Evolutionary conservation across 169 alveolate genomes (phyloP), one percentile per base, ranked within the genome.

Genomic region (Plasmodium fragile): DNA sequence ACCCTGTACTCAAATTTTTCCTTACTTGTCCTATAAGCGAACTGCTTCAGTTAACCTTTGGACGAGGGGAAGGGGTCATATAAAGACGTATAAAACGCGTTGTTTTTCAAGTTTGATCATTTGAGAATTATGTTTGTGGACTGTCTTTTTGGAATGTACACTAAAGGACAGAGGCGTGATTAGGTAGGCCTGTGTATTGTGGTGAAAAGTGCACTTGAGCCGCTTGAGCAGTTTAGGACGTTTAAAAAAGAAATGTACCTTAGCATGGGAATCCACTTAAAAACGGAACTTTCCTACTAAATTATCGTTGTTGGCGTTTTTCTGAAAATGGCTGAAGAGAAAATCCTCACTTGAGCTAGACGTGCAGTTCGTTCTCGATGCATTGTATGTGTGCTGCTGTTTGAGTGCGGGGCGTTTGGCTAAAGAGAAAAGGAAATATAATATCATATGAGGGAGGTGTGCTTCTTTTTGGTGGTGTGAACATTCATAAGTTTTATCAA

Each of bases 321-420:
- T 87, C 82, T 87, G 93, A 78, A 87, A 87, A 65, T 87, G 93
- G 28, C 52, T 78, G 70, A 87, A 87, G 39, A 81, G 18, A 39
- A 87, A 87, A 49, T 78, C 93, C 39, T 87, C 89, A 78, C 22
- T 78, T 78, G 93, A n/a, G 25, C 4, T 18, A n/a, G 45, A 28
- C 28, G 3, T 36, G 7, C 36, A 87, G 81, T 32, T 87, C 16
- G n/a, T 13, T 78, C 32, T 8, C 43, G 89, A 13, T 32, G 52
- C 8, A 30, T 7, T 73, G 8, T 18, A 43, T 16, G 1, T 84
- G 8, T 18, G 77, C 4, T 8, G 55, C 52, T 28, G 43, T 5
- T 49, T 34, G 59, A 71, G 55, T 30, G 39, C 41, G 45, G 70
- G 65, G 2, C 2, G 30, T 78, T 39, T 59, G 22, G 69, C 93